phyloP scores from a whole-genome alignment of 768 basidiomycete genomes.

The Suillus lakei region DNA sequence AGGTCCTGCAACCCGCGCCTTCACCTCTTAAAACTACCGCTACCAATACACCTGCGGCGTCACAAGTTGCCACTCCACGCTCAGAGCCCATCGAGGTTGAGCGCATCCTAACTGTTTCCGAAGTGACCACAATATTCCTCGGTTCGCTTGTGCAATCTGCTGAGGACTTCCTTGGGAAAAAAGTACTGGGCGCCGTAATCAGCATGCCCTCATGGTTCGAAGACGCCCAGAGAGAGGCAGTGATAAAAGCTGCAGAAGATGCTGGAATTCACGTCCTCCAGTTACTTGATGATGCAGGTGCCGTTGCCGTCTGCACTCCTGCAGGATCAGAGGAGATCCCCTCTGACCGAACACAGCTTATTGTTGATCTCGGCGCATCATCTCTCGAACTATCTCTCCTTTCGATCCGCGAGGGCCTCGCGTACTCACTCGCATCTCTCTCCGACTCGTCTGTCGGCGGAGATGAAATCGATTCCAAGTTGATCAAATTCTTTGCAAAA shows the following conservation, averaged over 20 bases:
- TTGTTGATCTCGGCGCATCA: conserved; percentile 83
- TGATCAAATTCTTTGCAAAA: conserved; percentile 90
- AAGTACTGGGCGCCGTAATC: conserved; percentile 81
- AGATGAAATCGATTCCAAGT: conserved; percentile 75
- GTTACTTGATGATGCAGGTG: conserved; percentile 86
- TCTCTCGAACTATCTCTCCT: conserved; percentile 72
- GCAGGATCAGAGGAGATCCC: conserved; percentile 44
- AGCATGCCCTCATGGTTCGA: conserved; percentile 80
- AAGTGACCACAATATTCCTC: conserved; percentile 87
- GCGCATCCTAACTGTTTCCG: conserved; percentile 80
- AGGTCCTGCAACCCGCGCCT: conserved; percentile 80
- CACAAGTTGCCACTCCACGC: conserved; percentile 71
- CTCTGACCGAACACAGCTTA: conserved; percentile 74
- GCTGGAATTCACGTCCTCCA: conserved; percentile 88
- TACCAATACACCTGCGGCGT: conserved; percentile 65
- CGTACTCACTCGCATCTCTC: conserved; percentile 61
- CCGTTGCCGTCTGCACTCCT: conserved; percentile 62
- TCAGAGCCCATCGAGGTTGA: conserved; percentile 69
- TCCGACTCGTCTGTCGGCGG: conserved; percentile 57
- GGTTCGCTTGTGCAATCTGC: conserved; percentile 84
- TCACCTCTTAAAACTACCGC: conserved; percentile 63
- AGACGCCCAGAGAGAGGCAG: conserved; percentile 66
- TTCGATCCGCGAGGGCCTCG: conserved; percentile 76
- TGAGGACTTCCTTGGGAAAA: conserved; percentile 86
- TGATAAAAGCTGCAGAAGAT: conserved; percentile 73